phyloP scores from a whole-genome alignment of 345 rosid genomes.

The Eucalyptus regnans region DNA sequence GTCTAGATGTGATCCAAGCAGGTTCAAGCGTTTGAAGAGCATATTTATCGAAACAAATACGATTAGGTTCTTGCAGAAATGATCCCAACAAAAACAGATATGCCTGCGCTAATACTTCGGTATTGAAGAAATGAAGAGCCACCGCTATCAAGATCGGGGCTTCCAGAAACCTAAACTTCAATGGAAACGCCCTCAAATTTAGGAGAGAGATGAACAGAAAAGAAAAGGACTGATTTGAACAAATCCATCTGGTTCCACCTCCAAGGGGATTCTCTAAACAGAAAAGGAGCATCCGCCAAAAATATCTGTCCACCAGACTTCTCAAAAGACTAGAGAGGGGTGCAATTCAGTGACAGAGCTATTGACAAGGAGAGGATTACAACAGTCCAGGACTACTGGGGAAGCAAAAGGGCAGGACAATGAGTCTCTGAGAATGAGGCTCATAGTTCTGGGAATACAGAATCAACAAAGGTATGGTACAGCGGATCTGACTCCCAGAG shows the following conservation, averaged over 20 bases:
- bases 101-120: background rate
- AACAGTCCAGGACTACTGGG: background rate
- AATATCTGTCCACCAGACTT: background rate
- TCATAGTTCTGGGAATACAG: slow-evolving; percentile 29
- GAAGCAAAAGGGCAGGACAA: background rate
- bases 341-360: background rate
- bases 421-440: background rate
- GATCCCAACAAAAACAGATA: background rate
- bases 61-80: background rate
- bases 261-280: background rate
- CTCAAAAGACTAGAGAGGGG: background rate
- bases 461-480: slow-evolving; percentile 44
- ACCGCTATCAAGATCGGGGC: background rate
- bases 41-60: too few species aligned
- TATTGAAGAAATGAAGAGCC: background rate
- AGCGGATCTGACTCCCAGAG: slow-evolving; percentile 59
- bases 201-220: background rate
- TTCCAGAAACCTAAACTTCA: background rate
- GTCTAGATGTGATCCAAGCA: too few species aligned
- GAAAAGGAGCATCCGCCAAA: background rate
- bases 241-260: background rate
- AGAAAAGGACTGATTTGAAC: background rate
- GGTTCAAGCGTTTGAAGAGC: too few species aligned
- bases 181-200: background rate
- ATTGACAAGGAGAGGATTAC: background rate